These are phyloP conservation scores for Penicillium bialowiezense DNA, from an alignment of 495 filamentous ascomycete genomes.

Conservation along the genomic window DNA sequence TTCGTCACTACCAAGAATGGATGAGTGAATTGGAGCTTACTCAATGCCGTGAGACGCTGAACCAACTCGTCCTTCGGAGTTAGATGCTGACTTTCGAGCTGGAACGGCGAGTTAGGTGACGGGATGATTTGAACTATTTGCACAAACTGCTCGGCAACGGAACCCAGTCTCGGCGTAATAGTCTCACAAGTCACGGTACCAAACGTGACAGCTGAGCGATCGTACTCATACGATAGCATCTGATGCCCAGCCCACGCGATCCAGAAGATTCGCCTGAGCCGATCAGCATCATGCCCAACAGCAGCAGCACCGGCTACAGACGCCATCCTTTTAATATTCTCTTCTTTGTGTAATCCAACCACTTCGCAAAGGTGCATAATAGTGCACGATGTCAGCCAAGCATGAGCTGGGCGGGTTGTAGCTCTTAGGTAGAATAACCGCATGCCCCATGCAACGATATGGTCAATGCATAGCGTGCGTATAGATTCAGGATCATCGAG, in stretches of 20 bases:
- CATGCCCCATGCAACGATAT: slow-evolving; percentile 34
- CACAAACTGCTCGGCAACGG: slow-evolving; percentile 31
- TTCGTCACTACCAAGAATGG: slow-evolving; percentile 31
- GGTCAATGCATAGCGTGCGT: slow-evolving; percentile 28
- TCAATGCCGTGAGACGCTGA: slow-evolving; percentile 18
- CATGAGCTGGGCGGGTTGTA: slow-evolving; percentile 31
- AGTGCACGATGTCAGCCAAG: slow-evolving; percentile 38
- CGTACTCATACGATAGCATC: slow-evolving; percentile 34
- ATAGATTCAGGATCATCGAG: slow-evolving; percentile 32
- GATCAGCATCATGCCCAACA: slow-evolving; percentile 27
- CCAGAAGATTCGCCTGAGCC: slow-evolving; percentile 33
- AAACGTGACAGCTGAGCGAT: slow-evolving; percentile 26
- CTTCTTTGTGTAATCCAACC: slow-evolving; percentile 29
- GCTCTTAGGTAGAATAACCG: slow-evolving; percentile 33
- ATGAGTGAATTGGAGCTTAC: slow-evolving; percentile 16
- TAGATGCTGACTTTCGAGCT: slow-evolving; percentile 12
- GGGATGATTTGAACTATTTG: slow-evolving; percentile 30
- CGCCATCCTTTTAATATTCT: slow-evolving; percentile 27
- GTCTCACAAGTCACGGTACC: slow-evolving; percentile 24
- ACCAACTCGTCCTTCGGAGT: slow-evolving; percentile 23
- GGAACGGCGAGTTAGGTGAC: slow-evolving; percentile 26
- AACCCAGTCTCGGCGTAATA: slow-evolving; percentile 16
- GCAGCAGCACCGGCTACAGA: slow-evolving; percentile 17
- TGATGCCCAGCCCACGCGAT: slow-evolving; percentile 30
- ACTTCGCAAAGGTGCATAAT: slow-evolving; percentile 31